A percentile compares a stretch with the other conserved stretches of the same genome.
Conservation (phyloP, 345 rosid genomes). For the Salix suchowensis region DNA sequence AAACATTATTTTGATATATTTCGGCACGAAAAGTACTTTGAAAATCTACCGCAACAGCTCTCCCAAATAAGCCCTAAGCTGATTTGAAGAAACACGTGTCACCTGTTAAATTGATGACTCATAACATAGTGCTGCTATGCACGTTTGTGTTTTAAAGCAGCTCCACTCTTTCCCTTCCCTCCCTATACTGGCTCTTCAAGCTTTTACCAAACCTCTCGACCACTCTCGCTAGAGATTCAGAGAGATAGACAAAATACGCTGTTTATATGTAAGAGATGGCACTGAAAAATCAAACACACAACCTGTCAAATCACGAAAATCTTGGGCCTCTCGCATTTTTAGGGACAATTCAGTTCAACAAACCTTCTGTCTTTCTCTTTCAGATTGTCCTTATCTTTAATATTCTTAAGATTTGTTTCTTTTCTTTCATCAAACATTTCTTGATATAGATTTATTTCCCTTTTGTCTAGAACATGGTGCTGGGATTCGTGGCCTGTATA, state of each 20-base stretch:
- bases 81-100: not conserved
- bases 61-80: not conserved
- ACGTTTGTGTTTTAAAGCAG: not conserved
- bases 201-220: not conserved
- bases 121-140: not conserved
- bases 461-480: too few relatives aligned
- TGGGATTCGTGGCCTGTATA: not conserved
- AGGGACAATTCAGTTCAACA: not conserved
- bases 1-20: too few relatives aligned
- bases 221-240: not conserved
- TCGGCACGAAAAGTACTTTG: too few relatives aligned
- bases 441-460: not conserved
- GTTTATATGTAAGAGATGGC: not conserved
- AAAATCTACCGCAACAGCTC: too few relatives aligned
- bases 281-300: not conserved
- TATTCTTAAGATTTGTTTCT: not conserved
- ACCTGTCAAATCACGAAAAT: constrained; percentile 9
- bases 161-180: not conserved
- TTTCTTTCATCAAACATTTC: too few relatives aligned
- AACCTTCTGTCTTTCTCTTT: not conserved
- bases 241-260: too few relatives aligned
- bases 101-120: not conserved
- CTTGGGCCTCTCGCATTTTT: constrained; percentile 3
- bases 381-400: not conserved
- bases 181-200: not conserved